phyloP scores from a whole-genome alignment of 179 eudicot genomes.

The Patellifolia procumbens region DNA sequence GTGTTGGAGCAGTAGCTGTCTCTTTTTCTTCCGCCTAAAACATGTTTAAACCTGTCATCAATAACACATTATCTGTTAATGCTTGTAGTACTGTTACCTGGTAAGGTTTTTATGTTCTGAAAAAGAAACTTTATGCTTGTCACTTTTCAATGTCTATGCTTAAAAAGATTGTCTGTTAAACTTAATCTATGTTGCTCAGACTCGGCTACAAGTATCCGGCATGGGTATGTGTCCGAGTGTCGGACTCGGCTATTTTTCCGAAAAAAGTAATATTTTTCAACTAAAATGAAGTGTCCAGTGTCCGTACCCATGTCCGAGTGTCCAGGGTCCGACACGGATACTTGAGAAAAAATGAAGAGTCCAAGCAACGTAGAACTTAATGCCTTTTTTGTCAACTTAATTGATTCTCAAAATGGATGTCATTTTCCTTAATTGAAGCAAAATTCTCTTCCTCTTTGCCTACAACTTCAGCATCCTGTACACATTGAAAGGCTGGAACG shows the following conservation, averaged over 20 bases:
- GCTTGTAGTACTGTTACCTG: too few species aligned
- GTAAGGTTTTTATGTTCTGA: neutral
- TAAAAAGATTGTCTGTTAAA: neutral
- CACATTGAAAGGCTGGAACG: slow-evolving; percentile 90
- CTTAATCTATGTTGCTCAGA: too few species aligned
- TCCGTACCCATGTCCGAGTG: too few species aligned
- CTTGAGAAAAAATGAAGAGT: too few species aligned
- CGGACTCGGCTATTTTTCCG: too few species aligned
- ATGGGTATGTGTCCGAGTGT: too few species aligned
- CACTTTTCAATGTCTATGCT: neutral
- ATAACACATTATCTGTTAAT: neutral
- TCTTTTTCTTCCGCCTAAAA: neutral
- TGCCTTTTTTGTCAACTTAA: neutral
- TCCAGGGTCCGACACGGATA: too few species aligned
- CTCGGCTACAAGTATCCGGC: too few species aligned
- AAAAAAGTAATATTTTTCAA: too few species aligned
- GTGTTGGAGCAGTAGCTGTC: neutral
- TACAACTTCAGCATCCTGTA: slow-evolving; percentile 86
- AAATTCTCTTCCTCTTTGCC: slow-evolving; percentile 80
- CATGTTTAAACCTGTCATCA: neutral
- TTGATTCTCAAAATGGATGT: neutral
- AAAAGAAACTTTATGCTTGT: neutral
- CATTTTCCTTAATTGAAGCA: slow-evolving; percentile 51
- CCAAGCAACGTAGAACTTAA: too few species aligned
- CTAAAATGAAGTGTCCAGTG: too few species aligned